A percentile compares a stretch with the other conserved stretches of the same genome.
These are phyloP conservation scores for Oryza punctata DNA, from an alignment of 176 grass and related monocot genomes.

Conservation along the genomic window DNA sequence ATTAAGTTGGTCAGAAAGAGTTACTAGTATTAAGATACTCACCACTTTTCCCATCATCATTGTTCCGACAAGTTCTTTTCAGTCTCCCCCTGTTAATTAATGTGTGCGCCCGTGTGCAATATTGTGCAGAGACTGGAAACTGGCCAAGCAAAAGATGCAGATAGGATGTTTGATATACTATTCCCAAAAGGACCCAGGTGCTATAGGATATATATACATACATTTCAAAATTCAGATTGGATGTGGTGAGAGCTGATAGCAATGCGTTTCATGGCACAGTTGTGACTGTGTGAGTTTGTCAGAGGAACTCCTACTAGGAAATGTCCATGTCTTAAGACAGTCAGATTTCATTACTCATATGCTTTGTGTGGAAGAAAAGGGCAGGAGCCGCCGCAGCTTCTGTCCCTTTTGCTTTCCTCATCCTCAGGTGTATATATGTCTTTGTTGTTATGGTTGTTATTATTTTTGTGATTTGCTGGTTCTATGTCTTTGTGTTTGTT, in stretches of 20 bases:
- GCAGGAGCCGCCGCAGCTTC: background rate
- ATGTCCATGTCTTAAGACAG: slow-evolving; percentile 15
- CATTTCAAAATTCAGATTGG: slow-evolving; percentile 30
- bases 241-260: slow-evolving; percentile 30
- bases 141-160: background rate
- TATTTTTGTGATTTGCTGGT: background rate
- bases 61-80: too few relatives aligned
- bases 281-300: slow-evolving; percentile 9
- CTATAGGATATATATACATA: slow-evolving; percentile 10
- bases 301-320: slow-evolving; percentile 29
- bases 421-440: background rate
- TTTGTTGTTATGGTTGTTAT: too few relatives aligned
- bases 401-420: background rate
- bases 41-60: too few relatives aligned
- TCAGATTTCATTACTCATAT: slow-evolving; percentile 19
- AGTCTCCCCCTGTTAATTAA: too few relatives aligned
- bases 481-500: background rate
- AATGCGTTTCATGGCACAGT: slow-evolving; percentile 16
- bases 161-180: slow-evolving; percentile 2
- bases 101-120: too few relatives aligned
- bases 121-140: background rate
- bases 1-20: too few relatives aligned
- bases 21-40: too few relatives aligned
- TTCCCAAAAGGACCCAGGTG: slow-evolving; percentile 33
- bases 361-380: background rate